These are phyloP conservation scores for Alternaria sp. DNA, from an alignment of 2,329 filamentous ascomycete species.

Conservation along the genomic window DNA sequence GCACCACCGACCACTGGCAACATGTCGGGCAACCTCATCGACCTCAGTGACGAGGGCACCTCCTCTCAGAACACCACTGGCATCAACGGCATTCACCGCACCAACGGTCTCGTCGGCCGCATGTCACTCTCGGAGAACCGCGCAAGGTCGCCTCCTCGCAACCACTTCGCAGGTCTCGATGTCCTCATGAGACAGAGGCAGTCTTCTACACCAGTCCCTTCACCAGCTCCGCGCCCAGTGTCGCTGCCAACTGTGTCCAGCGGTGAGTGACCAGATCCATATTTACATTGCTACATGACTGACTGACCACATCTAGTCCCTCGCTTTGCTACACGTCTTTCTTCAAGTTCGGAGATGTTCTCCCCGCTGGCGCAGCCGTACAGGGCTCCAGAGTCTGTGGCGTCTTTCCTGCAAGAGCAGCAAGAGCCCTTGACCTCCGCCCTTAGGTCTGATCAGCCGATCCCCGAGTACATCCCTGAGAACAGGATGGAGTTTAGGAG, in stretches of 20 bases:
- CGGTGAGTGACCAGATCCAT: conserved; percentile 1
- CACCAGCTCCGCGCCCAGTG: not conserved
- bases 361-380: conserved; percentile 10
- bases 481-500: conserved; percentile 6
- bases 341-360: not conserved
- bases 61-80: not conserved
- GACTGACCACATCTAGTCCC: conserved; percentile 9
- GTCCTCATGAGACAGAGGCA: conserved; percentile 28
- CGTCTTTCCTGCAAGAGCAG: conserved; percentile 11
- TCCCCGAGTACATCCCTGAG: not conserved
- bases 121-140: not conserved
- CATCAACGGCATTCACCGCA: not conserved
- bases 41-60: conserved; percentile 2
- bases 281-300: not conserved
- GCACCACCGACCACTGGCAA: not conserved
- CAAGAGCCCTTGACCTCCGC: not conserved
- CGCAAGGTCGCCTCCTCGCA: not conserved
- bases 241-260: not conserved
- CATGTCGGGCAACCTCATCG: conserved; percentile 19
- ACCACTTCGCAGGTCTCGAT: conserved; percentile 28
- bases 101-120: not conserved
- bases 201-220: conserved; percentile 7
- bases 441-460: not conserved
- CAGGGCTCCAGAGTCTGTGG: conserved; percentile 8
- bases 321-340: not conserved